These are phyloP conservation scores for Metschnikowia corniflorae DNA, from an alignment of 805 yeast genomes.

Conservation along the genomic window DNA sequence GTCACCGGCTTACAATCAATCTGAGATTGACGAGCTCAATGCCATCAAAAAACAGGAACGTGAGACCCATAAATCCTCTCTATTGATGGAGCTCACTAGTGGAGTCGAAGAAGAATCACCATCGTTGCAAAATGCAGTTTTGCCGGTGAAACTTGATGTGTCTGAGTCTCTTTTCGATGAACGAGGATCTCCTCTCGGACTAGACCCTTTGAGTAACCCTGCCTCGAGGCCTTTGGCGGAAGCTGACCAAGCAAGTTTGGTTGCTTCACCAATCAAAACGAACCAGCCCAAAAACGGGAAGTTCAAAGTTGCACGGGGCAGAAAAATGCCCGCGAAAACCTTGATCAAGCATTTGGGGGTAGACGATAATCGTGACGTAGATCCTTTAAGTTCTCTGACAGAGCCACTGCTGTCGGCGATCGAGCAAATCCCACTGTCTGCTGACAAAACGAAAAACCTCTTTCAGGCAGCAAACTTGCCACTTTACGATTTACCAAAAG, in stretches of 20 bases:
- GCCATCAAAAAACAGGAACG: conserved; percentile 36
- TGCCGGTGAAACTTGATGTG: conserved; percentile 17
- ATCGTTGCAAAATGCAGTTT: conserved; percentile 8
- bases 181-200: conserved; percentile 27
- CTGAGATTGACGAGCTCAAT: conserved; percentile 19
- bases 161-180: conserved; percentile 34
- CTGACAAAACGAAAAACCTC: conserved; percentile 29
- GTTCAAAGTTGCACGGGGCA: conserved; percentile 29
- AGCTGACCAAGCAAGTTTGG: background rate
- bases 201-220: conserved; percentile 2
- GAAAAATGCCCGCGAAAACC: conserved; percentile 28
- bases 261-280: conserved; percentile 11
- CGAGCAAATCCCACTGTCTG: background rate
- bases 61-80: conserved; percentile 23
- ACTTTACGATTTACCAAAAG: conserved; percentile 35
- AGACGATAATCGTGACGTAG: conserved; percentile 5
- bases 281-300: conserved; percentile 24
- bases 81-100: conserved; percentile 14
- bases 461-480: conserved; percentile 52
- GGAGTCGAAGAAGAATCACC: conserved; percentile 8
- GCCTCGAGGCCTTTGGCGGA: background rate
- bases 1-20: conserved; percentile 11
- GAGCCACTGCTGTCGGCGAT: background rate
- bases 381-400: conserved; percentile 25
- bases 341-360: conserved; percentile 27